Conservation (phyloP, 805 yeast species). For the Scheffersomyces coipomensis region DNA sequence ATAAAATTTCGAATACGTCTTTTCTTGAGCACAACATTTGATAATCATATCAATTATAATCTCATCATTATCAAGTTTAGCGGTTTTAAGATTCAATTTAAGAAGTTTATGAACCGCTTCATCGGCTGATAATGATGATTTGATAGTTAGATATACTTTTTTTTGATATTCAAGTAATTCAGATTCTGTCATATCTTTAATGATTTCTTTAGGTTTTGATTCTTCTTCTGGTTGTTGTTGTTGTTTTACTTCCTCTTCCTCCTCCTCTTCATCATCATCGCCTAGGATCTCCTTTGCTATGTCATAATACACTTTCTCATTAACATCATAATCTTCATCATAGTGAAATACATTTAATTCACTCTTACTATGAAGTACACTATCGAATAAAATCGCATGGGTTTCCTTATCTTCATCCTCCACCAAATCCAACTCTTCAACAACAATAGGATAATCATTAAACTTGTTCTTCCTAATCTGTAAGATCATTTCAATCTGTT, state of each 20-base stretch:
- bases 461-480: conserved; percentile 46
- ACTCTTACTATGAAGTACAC: conserved; percentile 44
- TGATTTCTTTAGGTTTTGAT: conserved; percentile 4
- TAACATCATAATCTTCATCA: conserved; percentile 50
- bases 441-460: conserved; percentile 35
- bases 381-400: conserved; percentile 57
- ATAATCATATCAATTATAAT: conserved; percentile 70
- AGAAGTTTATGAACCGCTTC: conserved; percentile 89
- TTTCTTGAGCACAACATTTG: conserved; percentile 81
- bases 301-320: conserved; percentile 47
- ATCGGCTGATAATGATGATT: conserved; percentile 88
- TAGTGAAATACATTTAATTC: conserved; percentile 48
- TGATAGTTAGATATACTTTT: conserved; percentile 74
- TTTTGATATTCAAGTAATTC: conserved; percentile 67
- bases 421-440: conserved; percentile 54
- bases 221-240: conserved; percentile 8
- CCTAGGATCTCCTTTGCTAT: conserved; percentile 48
- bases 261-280: conserved; percentile 19
- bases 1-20: conserved; percentile 80
- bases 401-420: conserved; percentile 61
- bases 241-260: conserved; percentile 13
- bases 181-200: conserved; percentile 69
- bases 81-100: conserved; percentile 33
- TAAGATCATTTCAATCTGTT: conserved; percentile 51
- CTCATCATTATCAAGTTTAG: conserved; percentile 34